phyloP scores from a whole-genome alignment of 306 rosid genomes.

The Dicorynia guianensis region DNA sequence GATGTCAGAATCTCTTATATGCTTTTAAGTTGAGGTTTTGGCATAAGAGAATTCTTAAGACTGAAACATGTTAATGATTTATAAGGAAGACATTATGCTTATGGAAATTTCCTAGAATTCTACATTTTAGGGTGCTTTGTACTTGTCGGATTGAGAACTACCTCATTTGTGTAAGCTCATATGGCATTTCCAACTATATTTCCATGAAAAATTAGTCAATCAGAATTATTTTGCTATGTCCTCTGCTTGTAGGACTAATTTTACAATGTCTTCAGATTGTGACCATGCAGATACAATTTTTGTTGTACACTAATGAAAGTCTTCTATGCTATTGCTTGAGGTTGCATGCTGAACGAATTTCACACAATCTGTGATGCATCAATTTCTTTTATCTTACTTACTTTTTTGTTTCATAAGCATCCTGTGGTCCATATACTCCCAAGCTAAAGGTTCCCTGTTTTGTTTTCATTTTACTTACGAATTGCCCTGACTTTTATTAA shows the following conservation, averaged over 20 bases:
- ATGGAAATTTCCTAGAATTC: not conserved
- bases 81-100: not conserved
- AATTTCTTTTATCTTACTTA: not conserved
- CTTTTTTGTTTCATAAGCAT: no score
- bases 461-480: no score
- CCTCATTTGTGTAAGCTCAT: not conserved
- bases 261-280: not conserved
- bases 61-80: not conserved
- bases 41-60: not conserved
- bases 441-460: no score
- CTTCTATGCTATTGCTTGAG: not conserved
- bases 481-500: no score
- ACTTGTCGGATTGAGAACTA: constrained; percentile 21
- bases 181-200: constrained; percentile 1
- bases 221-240: not conserved
- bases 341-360: not conserved
- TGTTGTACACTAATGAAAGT: not conserved
- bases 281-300: not conserved
- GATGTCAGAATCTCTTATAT: not conserved
- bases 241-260: constrained; percentile 5
- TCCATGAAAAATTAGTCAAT: not conserved
- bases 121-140: not conserved
- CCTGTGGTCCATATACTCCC: no score
- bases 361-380: no score
- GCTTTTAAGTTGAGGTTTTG: not conserved